Percentiles rank a stretch among this genome's conserved stretches.
phyloP scores from a whole-genome alignment of 495 filamentous ascomycete genomes.

The Aspergillus sclerotioniger region DNA sequence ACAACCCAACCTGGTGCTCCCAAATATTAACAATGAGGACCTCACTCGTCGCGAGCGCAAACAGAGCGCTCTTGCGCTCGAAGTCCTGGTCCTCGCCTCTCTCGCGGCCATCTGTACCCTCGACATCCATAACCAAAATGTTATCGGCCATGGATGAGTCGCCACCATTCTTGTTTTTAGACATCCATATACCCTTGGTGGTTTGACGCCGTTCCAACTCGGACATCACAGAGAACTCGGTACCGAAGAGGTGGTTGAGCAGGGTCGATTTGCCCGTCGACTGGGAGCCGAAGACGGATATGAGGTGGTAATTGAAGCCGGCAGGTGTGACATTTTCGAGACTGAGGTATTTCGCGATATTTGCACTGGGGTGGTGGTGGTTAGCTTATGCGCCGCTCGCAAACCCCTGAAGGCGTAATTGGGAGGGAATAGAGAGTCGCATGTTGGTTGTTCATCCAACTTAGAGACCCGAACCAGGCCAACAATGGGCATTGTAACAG shows the following conservation, averaged over 20 bases:
- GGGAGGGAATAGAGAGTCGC: neutral
- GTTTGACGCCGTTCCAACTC: conserved; percentile 89
- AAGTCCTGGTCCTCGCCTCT: conserved; percentile 98
- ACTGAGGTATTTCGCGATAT: conserved; percentile 77
- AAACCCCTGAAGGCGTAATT: neutral
- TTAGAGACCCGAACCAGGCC: neutral
- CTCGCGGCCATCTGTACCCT: conserved; percentile 95
- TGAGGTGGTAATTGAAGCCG: conserved; percentile 98
- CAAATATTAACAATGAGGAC: conserved; percentile 98
- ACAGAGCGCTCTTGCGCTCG: conserved; percentile 94
- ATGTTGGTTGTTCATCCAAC: neutral
- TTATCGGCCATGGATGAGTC: conserved; percentile 81
- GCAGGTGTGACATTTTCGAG: conserved; percentile 75
- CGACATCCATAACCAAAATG: conserved; percentile 98
- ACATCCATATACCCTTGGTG: conserved; percentile 99
- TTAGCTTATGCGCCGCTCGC: conserved; percentile 23
- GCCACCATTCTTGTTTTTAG: conserved; percentile 74
- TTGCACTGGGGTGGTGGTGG: conserved; percentile 50
- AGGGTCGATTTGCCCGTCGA: conserved; percentile 98
- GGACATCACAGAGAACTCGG: conserved; percentile 94
- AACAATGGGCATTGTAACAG: neutral
- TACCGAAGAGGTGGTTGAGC: conserved; percentile 93
- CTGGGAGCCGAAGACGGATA: conserved; percentile 97
- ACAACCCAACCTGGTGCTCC: conserved; percentile 97
- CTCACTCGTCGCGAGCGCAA: conserved; percentile 95